phyloP scores from a whole-genome alignment of 2,329 filamentous ascomycete genomes.

The Penicillium rolfsii region DNA sequence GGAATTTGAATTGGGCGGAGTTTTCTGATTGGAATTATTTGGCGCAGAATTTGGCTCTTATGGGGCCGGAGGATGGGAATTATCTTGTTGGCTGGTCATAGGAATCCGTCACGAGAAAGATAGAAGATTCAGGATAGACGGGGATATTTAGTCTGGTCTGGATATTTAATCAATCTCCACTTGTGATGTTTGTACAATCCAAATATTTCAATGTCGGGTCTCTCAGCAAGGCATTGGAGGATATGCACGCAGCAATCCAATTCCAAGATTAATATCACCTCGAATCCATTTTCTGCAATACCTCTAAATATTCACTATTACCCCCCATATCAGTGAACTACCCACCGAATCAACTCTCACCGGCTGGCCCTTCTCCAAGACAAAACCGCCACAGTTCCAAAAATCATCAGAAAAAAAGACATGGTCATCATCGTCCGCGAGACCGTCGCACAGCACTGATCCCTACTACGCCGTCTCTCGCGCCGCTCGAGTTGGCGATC shows the following conservation, averaged over 20 bases:
- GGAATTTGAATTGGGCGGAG: slow-evolving; percentile 26
- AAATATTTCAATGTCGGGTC: too few relatives aligned
- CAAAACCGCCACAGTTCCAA: neutral
- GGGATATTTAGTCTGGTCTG: neutral
- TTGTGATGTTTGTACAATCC: too few relatives aligned
- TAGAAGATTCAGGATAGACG: neutral
- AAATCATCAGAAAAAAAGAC: slow-evolving; percentile 1
- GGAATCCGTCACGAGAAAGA: too few relatives aligned
- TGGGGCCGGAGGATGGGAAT: slow-evolving; percentile 13
- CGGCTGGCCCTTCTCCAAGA: neutral
- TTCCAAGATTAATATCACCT: too few relatives aligned
- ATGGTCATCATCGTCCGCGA: neutral
- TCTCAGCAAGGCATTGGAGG: too few relatives aligned
- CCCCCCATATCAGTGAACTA: neutral
- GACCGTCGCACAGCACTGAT: neutral
- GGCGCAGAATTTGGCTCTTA: slow-evolving; percentile 18
- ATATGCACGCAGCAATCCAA: too few relatives aligned
- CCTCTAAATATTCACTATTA: neutral
- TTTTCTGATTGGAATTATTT: slow-evolving; percentile 29
- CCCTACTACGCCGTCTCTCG: neutral
- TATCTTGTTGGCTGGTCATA: neutral
- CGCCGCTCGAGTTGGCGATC: slow-evolving; percentile 4
- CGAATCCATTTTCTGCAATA: neutral
- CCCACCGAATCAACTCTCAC: too few relatives aligned
- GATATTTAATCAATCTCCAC: neutral